Conservation (phyloP, 2,329 filamentous ascomycete species). For the Erysiphe pulchra region DNA sequence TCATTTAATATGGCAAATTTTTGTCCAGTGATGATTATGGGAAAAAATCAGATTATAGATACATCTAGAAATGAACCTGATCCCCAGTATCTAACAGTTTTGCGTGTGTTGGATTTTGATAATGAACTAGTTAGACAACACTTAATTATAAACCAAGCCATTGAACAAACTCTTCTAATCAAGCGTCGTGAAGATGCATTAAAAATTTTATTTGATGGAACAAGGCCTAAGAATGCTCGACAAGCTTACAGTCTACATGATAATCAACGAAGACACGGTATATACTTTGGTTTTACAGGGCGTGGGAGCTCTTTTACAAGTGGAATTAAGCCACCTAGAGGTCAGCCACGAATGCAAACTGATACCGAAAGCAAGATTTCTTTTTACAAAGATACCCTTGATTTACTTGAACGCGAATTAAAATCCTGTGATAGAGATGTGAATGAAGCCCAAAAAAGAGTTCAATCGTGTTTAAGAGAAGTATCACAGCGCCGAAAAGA, state of each 20-base stretch:
- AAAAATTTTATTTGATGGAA: slow-evolving; percentile 37
- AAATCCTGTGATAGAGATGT: slow-evolving; percentile 17
- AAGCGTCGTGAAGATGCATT: slow-evolving; percentile 39
- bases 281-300: slow-evolving; percentile 26
- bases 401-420: slow-evolving; percentile 29
- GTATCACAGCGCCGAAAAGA: slow-evolving; percentile 23
- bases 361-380: slow-evolving; percentile 42
- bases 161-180: slow-evolving; percentile 69
- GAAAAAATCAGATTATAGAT: slow-evolving; percentile 27
- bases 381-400: slow-evolving; percentile 22
- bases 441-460: slow-evolving; percentile 17
- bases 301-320: slow-evolving; percentile 19
- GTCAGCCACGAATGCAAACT: slow-evolving; percentile 48
- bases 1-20: slow-evolving; percentile 19
- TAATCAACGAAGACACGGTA: slow-evolving; percentile 28
- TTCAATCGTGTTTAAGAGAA: slow-evolving; percentile 22
- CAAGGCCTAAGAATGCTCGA: slow-evolving; percentile 38
- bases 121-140: slow-evolving; percentile 54
- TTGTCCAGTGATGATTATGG: slow-evolving; percentile 35
- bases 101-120: slow-evolving; percentile 61
- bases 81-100: slow-evolving; percentile 43
- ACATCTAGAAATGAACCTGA: slow-evolving; percentile 49
- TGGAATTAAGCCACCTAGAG: slow-evolving; percentile 17
- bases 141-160: slow-evolving; percentile 55
- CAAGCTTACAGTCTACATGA: slow-evolving; percentile 47